Evolutionary conservation across 2,329 filamentous ascomycete species (phyloP), one percentile per base, ranked within the genome.

Genomic region (Hypoxylon sp.): DNA sequence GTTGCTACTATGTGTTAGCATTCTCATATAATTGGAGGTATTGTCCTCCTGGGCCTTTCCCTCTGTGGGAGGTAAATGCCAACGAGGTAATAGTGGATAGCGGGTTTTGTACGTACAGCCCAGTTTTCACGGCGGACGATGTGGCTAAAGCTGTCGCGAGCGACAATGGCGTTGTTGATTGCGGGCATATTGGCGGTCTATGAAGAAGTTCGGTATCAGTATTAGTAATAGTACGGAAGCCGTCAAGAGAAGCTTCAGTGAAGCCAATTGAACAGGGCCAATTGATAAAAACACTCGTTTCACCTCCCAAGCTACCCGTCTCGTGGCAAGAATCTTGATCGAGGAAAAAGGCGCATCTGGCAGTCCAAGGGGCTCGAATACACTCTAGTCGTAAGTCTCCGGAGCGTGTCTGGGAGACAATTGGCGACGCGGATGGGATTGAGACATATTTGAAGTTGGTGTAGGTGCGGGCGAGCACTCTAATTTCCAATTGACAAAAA

Each of bases 81-180:
- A 49, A 30, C 11, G 14, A 28, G 11, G 10, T 11, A 19, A 25
- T 17, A 23, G 30, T 10, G 46, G 46, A 21, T 34, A 28, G 23
- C 14, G 48, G 17, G 60, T 45, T 1, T 38, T 70, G 65, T 63
- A 73, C 64, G 21, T 66, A 63, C 62, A 65, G 70, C 72, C 73
- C 77, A 79, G 76, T 78, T 79, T 63, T 75, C 64, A 58, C 77
- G 77, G 55, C 71, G 73, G 60, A 71, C 72, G 59, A 79, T 73
- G 58, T 71, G 69, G 72, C 71, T 72, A 52, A 76, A 56, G 67
- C 69, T 69, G 69, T 78, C 76, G 74, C 77, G 76, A 70, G 76
- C 75, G 73, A 78, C 72, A 65, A 79, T 48, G 67, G 75, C 74
- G 60, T 72, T 76, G 73, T 74, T 78, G 56, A 79, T 76, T 61